Evolutionary conservation across 768 basidiomycete genomes (phyloP).

Genomic region (Postia placenta): DNA sequence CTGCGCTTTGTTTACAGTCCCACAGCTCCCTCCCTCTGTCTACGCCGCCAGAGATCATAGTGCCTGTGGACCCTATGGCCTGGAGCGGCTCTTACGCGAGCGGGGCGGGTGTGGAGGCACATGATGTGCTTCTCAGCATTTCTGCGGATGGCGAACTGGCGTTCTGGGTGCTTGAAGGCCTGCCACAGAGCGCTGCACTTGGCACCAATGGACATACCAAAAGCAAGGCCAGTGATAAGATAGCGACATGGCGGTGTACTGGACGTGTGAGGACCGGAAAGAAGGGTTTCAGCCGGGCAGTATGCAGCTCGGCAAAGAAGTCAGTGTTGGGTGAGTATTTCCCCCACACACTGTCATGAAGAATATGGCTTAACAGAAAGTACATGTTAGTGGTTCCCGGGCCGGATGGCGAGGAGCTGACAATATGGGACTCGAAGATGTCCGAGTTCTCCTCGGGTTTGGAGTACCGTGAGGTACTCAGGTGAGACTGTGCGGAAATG

Average conservation of each 20-base stretch:
- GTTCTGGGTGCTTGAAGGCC: constrained; percentile 71
- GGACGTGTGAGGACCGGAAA: constrained; percentile 71
- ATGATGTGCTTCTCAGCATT: constrained; percentile 77
- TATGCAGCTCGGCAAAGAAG: constrained; percentile 90
- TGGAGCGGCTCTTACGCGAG: constrained; percentile 41
- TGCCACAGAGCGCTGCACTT: not conserved
- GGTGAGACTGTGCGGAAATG: constrained; percentile 39
- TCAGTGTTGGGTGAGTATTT: constrained; percentile 69
- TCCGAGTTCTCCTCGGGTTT: constrained; percentile 90
- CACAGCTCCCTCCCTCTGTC: constrained; percentile 48
- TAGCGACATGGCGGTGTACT: constrained; percentile 52
- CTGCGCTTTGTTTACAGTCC: constrained; percentile 41
- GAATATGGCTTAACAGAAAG: not conserved
- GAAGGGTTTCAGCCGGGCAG: constrained; percentile 57
- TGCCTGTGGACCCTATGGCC: constrained; percentile 86
- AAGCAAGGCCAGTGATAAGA: constrained; percentile 1
- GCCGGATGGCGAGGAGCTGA: constrained; percentile 67
- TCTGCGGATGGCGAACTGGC: constrained; percentile 72
- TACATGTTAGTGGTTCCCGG: constrained; percentile 48
- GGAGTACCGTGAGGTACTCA: constrained; percentile 62
- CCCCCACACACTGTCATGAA: not conserved
- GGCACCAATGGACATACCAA: not conserved
- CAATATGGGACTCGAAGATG: constrained; percentile 95
- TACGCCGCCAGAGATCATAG: constrained; percentile 37
- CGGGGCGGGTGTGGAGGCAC: constrained; percentile 25